Evolutionary conservation across 352 stramenopile genomes (phyloP), one percentile per base, ranked within the genome.

Genomic region (Globisporangium uncinulatum): DNA sequence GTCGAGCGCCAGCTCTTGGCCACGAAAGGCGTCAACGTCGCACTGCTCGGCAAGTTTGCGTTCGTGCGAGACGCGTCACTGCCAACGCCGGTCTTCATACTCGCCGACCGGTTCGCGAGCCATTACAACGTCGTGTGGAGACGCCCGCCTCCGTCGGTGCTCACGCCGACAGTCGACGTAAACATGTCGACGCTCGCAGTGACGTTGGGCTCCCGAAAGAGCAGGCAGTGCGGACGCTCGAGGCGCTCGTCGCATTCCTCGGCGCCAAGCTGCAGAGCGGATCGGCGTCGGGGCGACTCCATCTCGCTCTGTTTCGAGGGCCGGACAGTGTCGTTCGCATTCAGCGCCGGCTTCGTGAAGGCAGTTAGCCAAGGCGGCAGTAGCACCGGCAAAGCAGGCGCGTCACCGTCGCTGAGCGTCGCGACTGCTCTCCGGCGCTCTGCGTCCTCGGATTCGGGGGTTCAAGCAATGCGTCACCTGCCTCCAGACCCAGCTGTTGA

Each of bases 1-100:
- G 56, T 83, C 19, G 67, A 78, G 46, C 63, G 66, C 8, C 73
- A 82, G 34, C 60, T 88, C 19, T 57, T 69, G 11, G 56, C 62
- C 15, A 56, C 51, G 9, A 73, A 73, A 51, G 78, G 75, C 9
- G 60, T 84, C 0, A 68, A 65, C 9, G 29, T 91, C 3, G 65
- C 72, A 6, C 54, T 61, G 2, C 63, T 91, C 2, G 78, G 76
- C 8, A 87, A 83, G 41, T 86, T 89, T 31, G 65, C 72, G 0
- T 84, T 91, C 51, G 60, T 87, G 8, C 78, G 76, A 15, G 58
- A 74, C 21, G 54, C 71, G 37, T 56, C 68, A 14, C 59, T 63
- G 7, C 20, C 59, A 17, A 53, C 36, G 10, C 71, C 74, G 6
- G 67, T 86, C 5, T 88, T 86, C 49, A 31, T 84, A 17, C 68